A percentile compares a stretch with the other conserved stretches of the same genome.
Evolutionary conservation across 306 rosid species (phyloP).

Genomic region (Glycine tomentella): DNA sequence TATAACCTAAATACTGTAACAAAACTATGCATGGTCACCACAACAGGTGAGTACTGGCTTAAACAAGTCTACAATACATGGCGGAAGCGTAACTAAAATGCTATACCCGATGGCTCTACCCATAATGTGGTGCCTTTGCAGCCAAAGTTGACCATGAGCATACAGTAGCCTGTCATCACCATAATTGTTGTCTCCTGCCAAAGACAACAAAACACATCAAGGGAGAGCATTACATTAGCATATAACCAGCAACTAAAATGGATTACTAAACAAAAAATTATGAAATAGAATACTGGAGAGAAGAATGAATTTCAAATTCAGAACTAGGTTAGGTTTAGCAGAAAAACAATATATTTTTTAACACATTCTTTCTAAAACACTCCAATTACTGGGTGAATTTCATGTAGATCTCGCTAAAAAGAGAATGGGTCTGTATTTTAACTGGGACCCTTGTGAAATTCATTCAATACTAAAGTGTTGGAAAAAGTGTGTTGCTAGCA

Average conservation of each 20-base stretch:
- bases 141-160: constrained; percentile 75
- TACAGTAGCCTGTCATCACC: constrained; percentile 76
- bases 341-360: background rate
- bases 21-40: constrained; percentile 3
- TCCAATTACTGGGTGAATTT: background rate
- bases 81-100: constrained; percentile 30
- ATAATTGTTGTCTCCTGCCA: constrained; percentile 87
- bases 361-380: background rate
- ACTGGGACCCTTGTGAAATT: background rate
- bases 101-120: constrained; percentile 95
- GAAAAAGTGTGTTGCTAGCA: background rate
- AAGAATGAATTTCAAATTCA: constrained; percentile 1
- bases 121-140: constrained; percentile 91
- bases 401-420: background rate
- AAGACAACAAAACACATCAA: constrained; percentile 24
- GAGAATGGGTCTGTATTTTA: background rate
- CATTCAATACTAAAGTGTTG: background rate
- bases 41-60: background rate
- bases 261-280: background rate
- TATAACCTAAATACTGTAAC: constrained; percentile 13
- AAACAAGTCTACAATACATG: constrained; percentile 14
- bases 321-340: background rate
- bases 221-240: constrained; percentile 8
- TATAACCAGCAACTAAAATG: constrained; percentile 11
- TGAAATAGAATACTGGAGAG: constrained; percentile 8